These are phyloP conservation scores for Quercus tomentella DNA, from an alignment of 331 rosid genomes.

Conservation along the genomic window DNA sequence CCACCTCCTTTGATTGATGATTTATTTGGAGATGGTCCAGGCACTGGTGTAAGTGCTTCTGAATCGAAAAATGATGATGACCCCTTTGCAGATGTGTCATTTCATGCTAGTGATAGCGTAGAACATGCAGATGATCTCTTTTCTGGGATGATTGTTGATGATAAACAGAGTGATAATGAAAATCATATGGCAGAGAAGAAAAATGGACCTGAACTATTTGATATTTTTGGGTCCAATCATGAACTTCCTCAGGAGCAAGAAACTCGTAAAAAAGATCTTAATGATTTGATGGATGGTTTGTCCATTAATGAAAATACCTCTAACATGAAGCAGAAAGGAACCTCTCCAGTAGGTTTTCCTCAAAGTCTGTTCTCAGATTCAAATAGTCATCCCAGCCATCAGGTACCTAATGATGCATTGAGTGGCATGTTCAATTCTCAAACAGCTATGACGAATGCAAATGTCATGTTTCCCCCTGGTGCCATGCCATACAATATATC, in stretches of 20 bases:
- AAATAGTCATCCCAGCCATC: constrained; percentile 28
- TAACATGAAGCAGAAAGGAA: constrained; percentile 41
- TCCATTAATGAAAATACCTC: constrained; percentile 51
- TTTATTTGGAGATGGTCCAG: constrained; percentile 72
- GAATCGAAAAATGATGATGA: constrained; percentile 68
- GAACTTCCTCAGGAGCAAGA: constrained; percentile 33
- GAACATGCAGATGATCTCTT: constrained; percentile 69
- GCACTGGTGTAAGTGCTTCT: constrained; percentile 30
- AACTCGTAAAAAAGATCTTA: constrained; percentile 37
- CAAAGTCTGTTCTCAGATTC: constrained; percentile 53
- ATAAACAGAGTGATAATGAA: constrained; percentile 38
- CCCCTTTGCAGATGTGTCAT: constrained; percentile 89
- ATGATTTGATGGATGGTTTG: constrained; percentile 64
- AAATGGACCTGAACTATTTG: constrained; percentile 52
- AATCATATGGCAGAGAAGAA: constrained; percentile 29
- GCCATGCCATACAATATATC: constrained; percentile 51
- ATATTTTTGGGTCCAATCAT: constrained; percentile 59
- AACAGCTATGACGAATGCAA: constrained; percentile 44
- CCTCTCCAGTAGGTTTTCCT: constrained; percentile 33
- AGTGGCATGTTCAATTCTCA: constrained; percentile 58
- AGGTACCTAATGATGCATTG: constrained; percentile 35
- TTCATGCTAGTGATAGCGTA: constrained; percentile 56
- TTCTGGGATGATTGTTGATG: constrained; percentile 71
- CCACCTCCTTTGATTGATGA: constrained; percentile 69
- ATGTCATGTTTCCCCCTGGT: constrained; percentile 59